Evolutionary conservation across 2,329 filamentous ascomycete genomes (phyloP), one percentile per base, ranked within the genome.

Genomic region (Aureobasidium uvarum): DNA sequence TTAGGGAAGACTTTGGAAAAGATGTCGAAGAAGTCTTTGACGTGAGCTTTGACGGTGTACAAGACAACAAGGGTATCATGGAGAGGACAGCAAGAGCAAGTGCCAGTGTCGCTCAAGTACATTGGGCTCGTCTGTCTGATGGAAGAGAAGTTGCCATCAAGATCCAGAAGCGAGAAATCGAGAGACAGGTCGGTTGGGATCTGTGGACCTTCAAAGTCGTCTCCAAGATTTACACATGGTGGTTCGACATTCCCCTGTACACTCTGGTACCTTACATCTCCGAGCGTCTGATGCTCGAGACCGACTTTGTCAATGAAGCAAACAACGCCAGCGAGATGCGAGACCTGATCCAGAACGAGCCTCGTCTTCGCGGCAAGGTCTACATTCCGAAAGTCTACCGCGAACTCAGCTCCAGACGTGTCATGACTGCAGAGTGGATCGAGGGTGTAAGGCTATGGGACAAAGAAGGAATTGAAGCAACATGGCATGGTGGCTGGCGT

Each of bases 401-500:
- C 4, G 92, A 96, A 67, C 84, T 97, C 33, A 92, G 87, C 62
- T 92, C 90, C 18, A 89, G 83, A 73, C 85, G 95, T 43, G 87
- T 99, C 56, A 89, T 99, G 81, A 96, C 93, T 0, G 92, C 94
- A 0, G 95, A 99, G 76, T 99, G 95, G 95, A 96, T 99, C 66
- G 95, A 99, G 77, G 95, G 95, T 7, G 87, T 96, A 2, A 85
- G 93, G 1, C 81, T 99, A 2, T 96, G 93, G 92, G 94, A 98
- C 72, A 96, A 96, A 75, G 87, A 91, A 66, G 84, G 89, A 62
- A 88, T 97, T 73, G 89, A 86, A 0, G 83, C 84, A 2, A 82
- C 85, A 5, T 98, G 95, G 94, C 79, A 87, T 43, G 93, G 92
- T 25, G 90, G 90, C 7, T 85, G 87, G 79, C 85, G 88, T 18